Conservation (phyloP, 192 early-diverging fungal species). For the Spizellomyces sp. region DNA sequence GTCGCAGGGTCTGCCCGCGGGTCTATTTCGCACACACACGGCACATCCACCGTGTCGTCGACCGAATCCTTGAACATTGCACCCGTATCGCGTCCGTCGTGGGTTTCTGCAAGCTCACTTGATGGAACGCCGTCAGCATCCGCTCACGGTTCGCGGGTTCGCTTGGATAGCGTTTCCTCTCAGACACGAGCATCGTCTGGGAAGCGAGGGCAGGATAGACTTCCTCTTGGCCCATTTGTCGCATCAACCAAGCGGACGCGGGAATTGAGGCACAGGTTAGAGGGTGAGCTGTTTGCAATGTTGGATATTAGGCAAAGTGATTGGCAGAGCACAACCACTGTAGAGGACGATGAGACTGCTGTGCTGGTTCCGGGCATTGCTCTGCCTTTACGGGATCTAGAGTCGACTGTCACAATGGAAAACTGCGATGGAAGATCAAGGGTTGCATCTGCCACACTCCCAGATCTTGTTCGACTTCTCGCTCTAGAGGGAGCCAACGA, state of each 20-base stretch:
- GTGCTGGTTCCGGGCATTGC: not conserved
- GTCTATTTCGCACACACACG: too few species aligned
- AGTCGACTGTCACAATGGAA: conserved; percentile 11
- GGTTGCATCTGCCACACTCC: conserved; percentile 26
- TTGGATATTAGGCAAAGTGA: conserved; percentile 4
- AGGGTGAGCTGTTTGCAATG: conserved; percentile 6
- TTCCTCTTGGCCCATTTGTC: conserved; percentile 10
- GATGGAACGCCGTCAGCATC: not conserved
- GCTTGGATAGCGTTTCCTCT: not conserved
- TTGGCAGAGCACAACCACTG: not conserved
- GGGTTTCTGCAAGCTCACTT: conserved; percentile 3
- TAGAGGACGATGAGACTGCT: not conserved
- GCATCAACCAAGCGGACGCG: not conserved
- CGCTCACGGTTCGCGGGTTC: not conserved
- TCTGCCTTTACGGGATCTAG: not conserved
- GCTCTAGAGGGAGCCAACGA: conserved; percentile 46
- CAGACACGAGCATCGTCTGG: too few species aligned
- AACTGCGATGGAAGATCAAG: conserved; percentile 11
- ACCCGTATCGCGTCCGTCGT: not conserved
- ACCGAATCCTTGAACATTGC: not conserved
- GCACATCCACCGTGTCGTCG: not conserved
- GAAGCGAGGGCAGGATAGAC: too few species aligned
- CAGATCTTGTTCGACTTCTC: conserved; percentile 30
- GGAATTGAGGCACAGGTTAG: not conserved
- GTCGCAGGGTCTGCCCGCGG: too few species aligned